Evolutionary conservation across 805 yeast species (phyloP).

Genomic region (Candida caryicola): DNA sequence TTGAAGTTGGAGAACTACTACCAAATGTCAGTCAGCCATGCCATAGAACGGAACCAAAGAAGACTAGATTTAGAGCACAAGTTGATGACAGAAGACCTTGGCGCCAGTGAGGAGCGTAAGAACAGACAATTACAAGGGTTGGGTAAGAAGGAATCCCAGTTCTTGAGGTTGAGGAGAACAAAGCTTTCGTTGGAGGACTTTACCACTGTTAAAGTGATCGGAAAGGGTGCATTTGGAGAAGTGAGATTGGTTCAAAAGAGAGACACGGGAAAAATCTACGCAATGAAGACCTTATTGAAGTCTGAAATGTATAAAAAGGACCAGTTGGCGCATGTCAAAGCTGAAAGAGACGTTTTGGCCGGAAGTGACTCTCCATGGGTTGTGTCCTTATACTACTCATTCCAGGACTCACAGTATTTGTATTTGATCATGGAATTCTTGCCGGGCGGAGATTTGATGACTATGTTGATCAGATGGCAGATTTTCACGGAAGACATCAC

Average conservation of each 20-base stretch:
- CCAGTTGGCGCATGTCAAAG: constrained; percentile 91
- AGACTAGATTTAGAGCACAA: constrained; percentile 79
- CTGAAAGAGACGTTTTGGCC: constrained; percentile 93
- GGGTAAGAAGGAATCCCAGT: constrained; percentile 87
- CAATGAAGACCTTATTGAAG: constrained; percentile 89
- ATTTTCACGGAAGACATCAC: constrained; percentile 91
- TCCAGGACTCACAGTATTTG: constrained; percentile 73
- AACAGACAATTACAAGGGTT: constrained; percentile 76
- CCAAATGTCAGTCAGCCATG: constrained; percentile 82
- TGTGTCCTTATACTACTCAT: constrained; percentile 75
- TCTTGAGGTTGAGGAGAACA: constrained; percentile 80
- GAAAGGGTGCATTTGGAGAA: constrained; percentile 98
- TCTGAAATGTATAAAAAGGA: constrained; percentile 94
- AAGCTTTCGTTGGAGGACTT: constrained; percentile 80
- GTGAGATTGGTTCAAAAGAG: constrained; percentile 90
- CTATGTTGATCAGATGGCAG: constrained; percentile 93
- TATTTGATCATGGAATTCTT: constrained; percentile 34
- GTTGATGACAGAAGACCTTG: constrained; percentile 62
- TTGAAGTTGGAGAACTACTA: constrained; percentile 80
- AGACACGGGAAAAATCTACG: constrained; percentile 89
- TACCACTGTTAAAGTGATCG: constrained; percentile 82
- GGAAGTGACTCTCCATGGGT: constrained; percentile 89
- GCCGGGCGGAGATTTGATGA: constrained; percentile 89
- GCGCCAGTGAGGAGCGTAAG: constrained; percentile 74
- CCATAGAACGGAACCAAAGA: constrained; percentile 93